These are phyloP conservation scores for Cudoniella acicularis DNA, from an alignment of 495 filamentous ascomycete genomes.

Conservation along the genomic window DNA sequence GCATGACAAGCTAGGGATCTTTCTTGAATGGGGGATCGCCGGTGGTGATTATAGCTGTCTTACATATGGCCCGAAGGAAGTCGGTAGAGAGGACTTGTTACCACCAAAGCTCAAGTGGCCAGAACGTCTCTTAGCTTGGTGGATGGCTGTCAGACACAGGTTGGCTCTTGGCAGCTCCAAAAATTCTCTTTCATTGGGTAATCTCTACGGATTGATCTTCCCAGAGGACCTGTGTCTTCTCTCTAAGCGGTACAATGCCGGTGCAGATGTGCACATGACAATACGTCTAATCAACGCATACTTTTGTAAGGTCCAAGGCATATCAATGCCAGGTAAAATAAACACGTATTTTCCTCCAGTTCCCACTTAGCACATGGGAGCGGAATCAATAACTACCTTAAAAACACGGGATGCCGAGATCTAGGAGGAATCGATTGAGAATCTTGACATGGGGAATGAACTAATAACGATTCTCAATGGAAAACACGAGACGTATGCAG, in stretches of 20 bases:
- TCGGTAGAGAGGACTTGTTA: neutral
- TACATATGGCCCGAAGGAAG: neutral
- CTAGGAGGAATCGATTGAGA: too few species aligned
- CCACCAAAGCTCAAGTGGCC: neutral
- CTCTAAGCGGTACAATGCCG: neutral
- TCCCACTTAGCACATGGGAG: too few species aligned
- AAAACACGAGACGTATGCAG: too few species aligned
- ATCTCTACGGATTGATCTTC: slow-evolving; percentile 1
- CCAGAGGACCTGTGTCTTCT: neutral
- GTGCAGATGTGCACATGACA: slow-evolving; percentile 2
- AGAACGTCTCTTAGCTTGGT: slow-evolving; percentile 4
- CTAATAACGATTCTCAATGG: too few species aligned
- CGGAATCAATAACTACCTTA: too few species aligned
- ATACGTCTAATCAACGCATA: slow-evolving; percentile 1
- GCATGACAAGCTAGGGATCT: neutral
- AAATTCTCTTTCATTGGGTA: slow-evolving; percentile 1
- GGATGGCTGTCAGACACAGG: neutral
- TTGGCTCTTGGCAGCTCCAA: neutral
- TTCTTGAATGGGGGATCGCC: neutral
- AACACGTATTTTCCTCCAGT: neutral
- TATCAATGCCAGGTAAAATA: neutral
- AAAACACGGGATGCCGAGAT: too few species aligned
- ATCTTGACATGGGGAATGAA: too few species aligned
- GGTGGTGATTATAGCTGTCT: neutral
- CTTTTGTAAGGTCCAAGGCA: neutral